Base-by-base conservation (phyloP, 2,329 filamentous ascomycete species). In the Leptographium wingfieldii region DNA sequence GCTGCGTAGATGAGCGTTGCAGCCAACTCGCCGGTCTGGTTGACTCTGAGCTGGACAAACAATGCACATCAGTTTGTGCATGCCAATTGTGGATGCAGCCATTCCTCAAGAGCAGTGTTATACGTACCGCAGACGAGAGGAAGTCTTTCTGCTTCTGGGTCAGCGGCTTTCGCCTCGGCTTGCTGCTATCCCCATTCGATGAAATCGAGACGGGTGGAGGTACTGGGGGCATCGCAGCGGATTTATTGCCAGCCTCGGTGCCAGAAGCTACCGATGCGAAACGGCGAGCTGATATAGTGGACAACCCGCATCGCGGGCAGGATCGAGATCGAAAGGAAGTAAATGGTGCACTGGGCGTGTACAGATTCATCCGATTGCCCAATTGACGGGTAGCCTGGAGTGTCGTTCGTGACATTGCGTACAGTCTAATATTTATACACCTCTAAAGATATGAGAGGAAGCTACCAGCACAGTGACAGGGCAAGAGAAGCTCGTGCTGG, bases 1-100 rank as follows among this genome's bases (percentile, higher is more conserved):
- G 90, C 86, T 1, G 84, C 85, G 76, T 97, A 99, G 72, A 99
- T 99, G 60, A 95, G 83, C 31, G 90, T 92, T 35, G 94, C 94
- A 59, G 94, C 94, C n/a, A 99, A 83, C 74, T 99, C 94, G 69
- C 94, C 94, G 29, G 94, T 91, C 75, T 99, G 94, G 73, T 99
- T 97, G 60, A 99, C 94, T 63, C 94, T 90, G 35, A 97, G 84
- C 83, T 87, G 54, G 14, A 29, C 19, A 67, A 12, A 57, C 29
- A 63, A 64, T 59, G 61, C 63, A 58, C 65, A 66, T 64, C 55
- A 62, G 55, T 48, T 33, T n/a, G 19, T 40, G 40, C 25, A 54
- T 14, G 38, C 12, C 2, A 16, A 12, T 43, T 31, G 1, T 48
- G n/a, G 7, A 14, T n/a, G 10, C 19, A 6, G 38, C 38, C 38